phyloP scores from a whole-genome alignment of 345 rosid genomes.

The Citrus australasica region DNA sequence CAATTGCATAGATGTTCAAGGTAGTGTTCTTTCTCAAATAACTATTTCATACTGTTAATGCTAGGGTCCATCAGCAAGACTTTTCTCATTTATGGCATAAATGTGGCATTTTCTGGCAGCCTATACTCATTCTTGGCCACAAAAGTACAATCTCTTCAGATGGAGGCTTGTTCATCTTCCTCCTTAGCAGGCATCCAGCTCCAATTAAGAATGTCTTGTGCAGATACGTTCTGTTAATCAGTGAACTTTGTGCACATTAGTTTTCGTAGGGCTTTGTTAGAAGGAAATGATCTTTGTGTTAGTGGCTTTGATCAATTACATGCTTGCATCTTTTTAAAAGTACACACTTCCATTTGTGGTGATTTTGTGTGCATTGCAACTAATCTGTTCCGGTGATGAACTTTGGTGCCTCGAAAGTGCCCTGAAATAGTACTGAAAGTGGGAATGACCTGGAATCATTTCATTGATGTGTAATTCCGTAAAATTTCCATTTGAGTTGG shows the following conservation, averaged over 20 bases:
- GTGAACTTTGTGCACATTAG: neutral
- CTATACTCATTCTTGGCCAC: neutral
- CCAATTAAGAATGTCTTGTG: neutral
- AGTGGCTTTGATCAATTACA: neutral
- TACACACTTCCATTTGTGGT: neutral
- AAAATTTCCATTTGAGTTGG: neutral
- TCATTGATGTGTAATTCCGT: neutral
- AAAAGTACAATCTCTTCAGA: neutral
- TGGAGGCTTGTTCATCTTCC: neutral
- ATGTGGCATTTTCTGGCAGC: neutral
- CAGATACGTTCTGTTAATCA: neutral
- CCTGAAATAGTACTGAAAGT: too few species aligned
- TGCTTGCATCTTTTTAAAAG: neutral
- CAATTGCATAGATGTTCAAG: slow-evolving; percentile 47
- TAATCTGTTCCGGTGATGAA: neutral
- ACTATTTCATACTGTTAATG: neutral
- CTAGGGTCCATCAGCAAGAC: neutral
- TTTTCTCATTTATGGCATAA: neutral
- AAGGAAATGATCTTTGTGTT: neutral
- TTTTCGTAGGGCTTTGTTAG: neutral
- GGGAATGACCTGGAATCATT: neutral
- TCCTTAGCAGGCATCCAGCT: neutral
- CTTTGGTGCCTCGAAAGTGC: neutral
- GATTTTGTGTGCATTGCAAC: neutral
- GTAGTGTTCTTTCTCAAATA: neutral